phyloP scores from a whole-genome alignment of 2,329 filamentous ascomycete species.

The Didymella lethalis region DNA sequence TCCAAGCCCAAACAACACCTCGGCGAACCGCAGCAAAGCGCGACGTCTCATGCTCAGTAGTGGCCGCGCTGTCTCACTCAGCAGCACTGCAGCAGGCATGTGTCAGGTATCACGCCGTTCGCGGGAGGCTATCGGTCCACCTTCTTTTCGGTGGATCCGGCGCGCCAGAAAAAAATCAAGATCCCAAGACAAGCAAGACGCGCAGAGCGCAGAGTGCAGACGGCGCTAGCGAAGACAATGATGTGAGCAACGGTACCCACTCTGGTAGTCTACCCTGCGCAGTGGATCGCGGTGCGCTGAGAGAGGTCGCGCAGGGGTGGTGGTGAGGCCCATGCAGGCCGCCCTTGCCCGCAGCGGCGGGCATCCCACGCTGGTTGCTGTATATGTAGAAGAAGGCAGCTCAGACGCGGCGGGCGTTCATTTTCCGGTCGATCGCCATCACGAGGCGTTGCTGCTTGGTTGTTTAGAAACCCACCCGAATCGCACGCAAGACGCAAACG shows the following conservation, averaged over 20 bases:
- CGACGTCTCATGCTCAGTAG: background rate
- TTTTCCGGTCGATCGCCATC: slow-evolving; percentile 12
- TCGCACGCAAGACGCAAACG: slow-evolving; percentile 13
- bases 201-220: slow-evolving; percentile 16
- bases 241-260: slow-evolving; percentile 20
- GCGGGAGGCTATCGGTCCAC: slow-evolving; percentile 21
- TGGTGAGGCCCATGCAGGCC: slow-evolving; percentile 21
- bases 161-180: slow-evolving; percentile 18
- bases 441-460: slow-evolving; percentile 9
- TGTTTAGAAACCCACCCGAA: slow-evolving; percentile 11
- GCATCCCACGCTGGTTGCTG: slow-evolving; percentile 22
- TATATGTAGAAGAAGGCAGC: slow-evolving; percentile 20
- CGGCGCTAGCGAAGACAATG: slow-evolving; percentile 16
- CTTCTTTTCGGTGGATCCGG: slow-evolving; percentile 14
- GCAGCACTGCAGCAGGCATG: slow-evolving; percentile 16
- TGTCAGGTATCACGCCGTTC: slow-evolving; percentile 22
- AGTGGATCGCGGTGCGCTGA: slow-evolving; percentile 17
- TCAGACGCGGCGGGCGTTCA: slow-evolving; percentile 15
- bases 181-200: slow-evolving; percentile 13
- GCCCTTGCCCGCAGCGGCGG: slow-evolving; percentile 32
- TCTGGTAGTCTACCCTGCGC: slow-evolving; percentile 19
- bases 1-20: slow-evolving; percentile 4
- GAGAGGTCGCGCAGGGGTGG: slow-evolving; percentile 7
- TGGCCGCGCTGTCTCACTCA: slow-evolving; percentile 8
- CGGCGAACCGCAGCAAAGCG: slow-evolving; percentile 10